Conservation (phyloP, 164 flowering plant species). For the Vitis rupestris region DNA sequence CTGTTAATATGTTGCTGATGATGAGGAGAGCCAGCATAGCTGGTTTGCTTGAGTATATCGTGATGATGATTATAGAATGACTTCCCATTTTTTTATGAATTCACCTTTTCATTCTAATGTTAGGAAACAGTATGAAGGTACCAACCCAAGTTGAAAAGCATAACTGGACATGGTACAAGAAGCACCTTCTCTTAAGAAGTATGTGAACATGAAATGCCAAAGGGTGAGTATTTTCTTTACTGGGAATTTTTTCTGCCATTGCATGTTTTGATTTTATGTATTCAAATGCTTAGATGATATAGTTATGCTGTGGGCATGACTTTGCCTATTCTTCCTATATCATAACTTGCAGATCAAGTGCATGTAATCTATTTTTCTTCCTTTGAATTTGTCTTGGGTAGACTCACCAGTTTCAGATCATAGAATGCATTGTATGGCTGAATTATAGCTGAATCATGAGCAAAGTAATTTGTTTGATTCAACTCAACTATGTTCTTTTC, state of each 20-base stretch:
- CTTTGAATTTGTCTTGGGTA: not conserved
- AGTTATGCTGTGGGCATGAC: not conserved
- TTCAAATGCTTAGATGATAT: not conserved
- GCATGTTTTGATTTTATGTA: not conserved
- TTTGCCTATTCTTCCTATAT: not conserved
- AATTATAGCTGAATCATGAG: not conserved
- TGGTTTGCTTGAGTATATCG: not conserved
- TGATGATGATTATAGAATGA: not conserved
- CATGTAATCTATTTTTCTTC: not conserved
- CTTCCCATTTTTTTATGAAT: not conserved
- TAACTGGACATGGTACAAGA: conserved; percentile 18
- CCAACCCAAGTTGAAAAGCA: not conserved
- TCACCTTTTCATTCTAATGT: not conserved
- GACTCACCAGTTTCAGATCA: not conserved
- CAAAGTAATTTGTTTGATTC: too few species aligned
- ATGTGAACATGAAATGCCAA: conserved; percentile 14
- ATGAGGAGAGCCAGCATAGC: not conserved
- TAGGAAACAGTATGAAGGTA: not conserved
- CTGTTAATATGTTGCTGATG: not conserved
- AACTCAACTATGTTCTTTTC: too few species aligned
- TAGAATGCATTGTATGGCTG: too few species aligned
- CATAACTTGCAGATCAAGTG: not conserved
- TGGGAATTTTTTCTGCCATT: not conserved
- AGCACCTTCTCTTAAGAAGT: conserved; percentile 12
- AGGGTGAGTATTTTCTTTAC: conserved; percentile 14